A percentile compares a stretch with the other conserved stretches of the same genome.
These are phyloP conservation scores for Plasmodium coatneyi DNA, from an alignment of 169 alveolate genomes.

Conservation along the genomic window DNA sequence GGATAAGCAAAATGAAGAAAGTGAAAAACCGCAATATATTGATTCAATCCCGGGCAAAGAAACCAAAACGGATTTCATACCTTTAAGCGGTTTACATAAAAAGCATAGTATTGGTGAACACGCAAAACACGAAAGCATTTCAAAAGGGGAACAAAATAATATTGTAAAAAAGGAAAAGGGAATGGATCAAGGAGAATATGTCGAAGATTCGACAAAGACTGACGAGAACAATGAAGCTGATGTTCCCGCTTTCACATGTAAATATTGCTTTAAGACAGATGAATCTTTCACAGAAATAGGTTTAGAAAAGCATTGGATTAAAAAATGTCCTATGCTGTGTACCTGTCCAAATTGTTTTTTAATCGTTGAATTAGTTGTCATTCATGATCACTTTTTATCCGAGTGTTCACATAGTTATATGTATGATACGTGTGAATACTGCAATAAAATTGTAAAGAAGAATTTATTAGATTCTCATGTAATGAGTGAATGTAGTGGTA, in stretches of 20 bases:
- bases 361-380: conserved; percentile 74
- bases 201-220: conserved; percentile 39
- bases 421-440: conserved; percentile 70
- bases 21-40: not conserved
- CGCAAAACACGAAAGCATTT: conserved; percentile 1
- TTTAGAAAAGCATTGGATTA: conserved; percentile 75
- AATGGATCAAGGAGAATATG: conserved; percentile 7
- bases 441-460: conserved; percentile 54
- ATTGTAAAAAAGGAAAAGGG: conserved; percentile 1
- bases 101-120: conserved; percentile 4
- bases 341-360: conserved; percentile 73
- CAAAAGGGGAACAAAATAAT: conserved; percentile 4
- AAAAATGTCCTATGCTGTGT: conserved; percentile 74
- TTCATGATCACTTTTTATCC: conserved; percentile 71
- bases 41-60: conserved; percentile 1
- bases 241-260: conserved; percentile 63
- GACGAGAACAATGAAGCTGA: conserved; percentile 41
- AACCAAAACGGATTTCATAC: not conserved
- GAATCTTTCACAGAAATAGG: conserved; percentile 72
- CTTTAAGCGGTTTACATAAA: conserved; percentile 22
- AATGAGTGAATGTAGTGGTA: conserved; percentile 65
- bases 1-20: not conserved
- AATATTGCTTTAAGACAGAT: conserved; percentile 68
- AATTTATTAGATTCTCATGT: conserved; percentile 64
- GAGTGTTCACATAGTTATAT: conserved; percentile 73